Conservation (phyloP, 2,329 filamentous ascomycete genomes). For the Ilyonectria mors-panacis region DNA sequence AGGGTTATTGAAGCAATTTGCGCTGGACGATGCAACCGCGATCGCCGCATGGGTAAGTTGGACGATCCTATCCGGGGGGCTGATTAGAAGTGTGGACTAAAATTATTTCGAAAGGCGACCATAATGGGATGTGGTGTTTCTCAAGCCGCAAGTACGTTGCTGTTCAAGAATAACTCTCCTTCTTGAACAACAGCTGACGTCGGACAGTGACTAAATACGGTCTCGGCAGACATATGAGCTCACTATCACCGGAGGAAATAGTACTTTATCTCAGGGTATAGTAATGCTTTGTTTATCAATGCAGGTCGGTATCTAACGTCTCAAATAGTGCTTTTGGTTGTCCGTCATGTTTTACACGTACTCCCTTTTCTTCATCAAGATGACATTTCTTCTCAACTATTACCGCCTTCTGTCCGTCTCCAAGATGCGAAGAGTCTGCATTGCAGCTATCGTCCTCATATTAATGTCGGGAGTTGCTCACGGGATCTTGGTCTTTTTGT, state of each 20-base stretch:
- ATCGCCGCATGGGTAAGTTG: slow-evolving; percentile 22
- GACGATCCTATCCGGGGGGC: rapidly evolving
- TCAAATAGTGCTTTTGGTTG: slow-evolving; percentile 31
- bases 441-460: slow-evolving; percentile 18
- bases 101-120: slow-evolving; percentile 12
- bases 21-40: slow-evolving; percentile 32
- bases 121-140: slow-evolving; percentile 19
- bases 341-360: slow-evolving; percentile 25
- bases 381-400: slow-evolving; percentile 41
- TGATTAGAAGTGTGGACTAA: neutral
- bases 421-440: slow-evolving; percentile 20
- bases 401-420: slow-evolving; percentile 33
- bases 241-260: neutral
- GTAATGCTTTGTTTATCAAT: rapidly evolving
- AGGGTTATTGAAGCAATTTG: neutral
- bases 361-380: slow-evolving; percentile 24
- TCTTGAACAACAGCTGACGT: neutral
- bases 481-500: slow-evolving; percentile 16
- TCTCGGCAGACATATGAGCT: slow-evolving; percentile 22
- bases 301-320: neutral
- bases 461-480: slow-evolving; percentile 17
- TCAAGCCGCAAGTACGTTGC: neutral
- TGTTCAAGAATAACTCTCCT: slow-evolving; percentile 4
- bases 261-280: slow-evolving; percentile 26
- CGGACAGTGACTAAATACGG: slow-evolving; percentile 38